Percentiles rank a stretch among this genome's conserved stretches.
Evolutionary conservation across 164 flowering plant species (phyloP).

Genomic region (Kalanchoe fedtschenkoi): DNA sequence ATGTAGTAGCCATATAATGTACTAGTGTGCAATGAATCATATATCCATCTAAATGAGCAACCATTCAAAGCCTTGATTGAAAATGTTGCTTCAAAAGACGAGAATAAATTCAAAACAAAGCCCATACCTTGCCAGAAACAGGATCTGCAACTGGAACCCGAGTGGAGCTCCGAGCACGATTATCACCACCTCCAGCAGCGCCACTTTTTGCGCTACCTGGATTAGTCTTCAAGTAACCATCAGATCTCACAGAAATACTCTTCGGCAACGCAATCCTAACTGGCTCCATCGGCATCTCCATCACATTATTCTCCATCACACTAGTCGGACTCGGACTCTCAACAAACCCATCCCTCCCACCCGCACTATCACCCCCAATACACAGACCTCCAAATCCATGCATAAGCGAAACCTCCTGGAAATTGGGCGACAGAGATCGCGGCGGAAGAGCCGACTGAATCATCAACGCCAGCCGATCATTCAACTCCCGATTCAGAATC

Average conservation of each 20-base stretch:
- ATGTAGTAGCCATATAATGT: neutral
- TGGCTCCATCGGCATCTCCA: slow-evolving; percentile 12
- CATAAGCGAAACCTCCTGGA: slow-evolving; percentile 14
- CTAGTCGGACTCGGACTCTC: slow-evolving; percentile 41
- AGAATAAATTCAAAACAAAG: neutral
- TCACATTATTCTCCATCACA: slow-evolving; percentile 29
- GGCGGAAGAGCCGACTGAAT: slow-evolving; percentile 20
- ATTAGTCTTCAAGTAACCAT: slow-evolving; percentile 49
- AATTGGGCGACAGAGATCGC: slow-evolving; percentile 11
- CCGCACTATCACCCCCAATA: slow-evolving; percentile 9
- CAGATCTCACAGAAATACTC: slow-evolving; percentile 79
- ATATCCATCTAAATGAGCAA: neutral
- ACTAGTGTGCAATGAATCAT: neutral
- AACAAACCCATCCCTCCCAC: slow-evolving; percentile 9
- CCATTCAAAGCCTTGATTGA: neutral
- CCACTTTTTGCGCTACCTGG: slow-evolving; percentile 16
- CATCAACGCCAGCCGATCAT: slow-evolving; percentile 29
- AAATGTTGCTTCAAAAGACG: neutral
- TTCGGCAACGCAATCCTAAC: slow-evolving; percentile 57
- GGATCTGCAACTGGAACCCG: slow-evolving; percentile 19
- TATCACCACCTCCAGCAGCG: slow-evolving; percentile 11
- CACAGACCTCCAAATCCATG: slow-evolving; percentile 22
- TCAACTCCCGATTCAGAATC: slow-evolving; percentile 40
- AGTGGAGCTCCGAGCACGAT: slow-evolving; percentile 14
- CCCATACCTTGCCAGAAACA: slow-evolving; percentile 20